phyloP scores from a whole-genome alignment of 768 basidiomycete species.

The Xanthoconium purpureum region DNA sequence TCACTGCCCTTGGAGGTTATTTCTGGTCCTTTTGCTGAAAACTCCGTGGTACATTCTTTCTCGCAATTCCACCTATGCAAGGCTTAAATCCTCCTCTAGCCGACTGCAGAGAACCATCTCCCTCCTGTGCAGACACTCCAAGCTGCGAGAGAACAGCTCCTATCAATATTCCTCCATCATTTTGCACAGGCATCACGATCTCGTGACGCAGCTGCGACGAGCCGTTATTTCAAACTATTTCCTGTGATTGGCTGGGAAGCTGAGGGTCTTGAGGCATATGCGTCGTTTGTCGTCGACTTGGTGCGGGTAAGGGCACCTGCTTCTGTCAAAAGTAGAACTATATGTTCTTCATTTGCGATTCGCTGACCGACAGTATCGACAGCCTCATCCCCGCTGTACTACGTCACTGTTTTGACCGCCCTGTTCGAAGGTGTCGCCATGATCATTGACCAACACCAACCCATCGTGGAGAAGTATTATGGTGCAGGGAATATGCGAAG shows the following conservation, averaged over 20 bases:
- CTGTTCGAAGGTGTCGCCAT: constrained; percentile 94
- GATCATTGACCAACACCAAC: constrained; percentile 97
- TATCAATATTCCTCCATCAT: constrained; percentile 72
- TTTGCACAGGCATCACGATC: constrained; percentile 80
- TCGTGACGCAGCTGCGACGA: constrained; percentile 82
- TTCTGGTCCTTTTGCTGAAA: constrained; percentile 81
- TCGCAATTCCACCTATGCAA: neutral
- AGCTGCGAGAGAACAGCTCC: constrained; percentile 66
- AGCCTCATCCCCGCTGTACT: constrained; percentile 94
- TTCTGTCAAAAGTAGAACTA: constrained; percentile 70
- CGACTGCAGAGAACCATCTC: constrained; percentile 82
- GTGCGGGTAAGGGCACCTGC: constrained; percentile 76
- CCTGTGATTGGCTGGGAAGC: constrained; percentile 92
- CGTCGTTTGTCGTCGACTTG: constrained; percentile 87
- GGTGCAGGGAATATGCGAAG: constrained; percentile 82
- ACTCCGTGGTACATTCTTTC: constrained; percentile 68
- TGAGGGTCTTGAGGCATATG: constrained; percentile 90
- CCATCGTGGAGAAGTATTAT: constrained; percentile 98
- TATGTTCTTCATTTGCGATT: constrained; percentile 5
- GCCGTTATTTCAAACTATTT: constrained; percentile 95
- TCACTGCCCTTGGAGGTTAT: constrained; percentile 74
- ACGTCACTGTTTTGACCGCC: constrained; percentile 83
- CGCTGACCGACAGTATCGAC: constrained; percentile 9
- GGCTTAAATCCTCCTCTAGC: constrained; percentile 45
- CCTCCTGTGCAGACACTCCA: constrained; percentile 84